phyloP scores from a whole-genome alignment of 2,329 filamentous ascomycete species.

The Akanthomyces lecanii region DNA sequence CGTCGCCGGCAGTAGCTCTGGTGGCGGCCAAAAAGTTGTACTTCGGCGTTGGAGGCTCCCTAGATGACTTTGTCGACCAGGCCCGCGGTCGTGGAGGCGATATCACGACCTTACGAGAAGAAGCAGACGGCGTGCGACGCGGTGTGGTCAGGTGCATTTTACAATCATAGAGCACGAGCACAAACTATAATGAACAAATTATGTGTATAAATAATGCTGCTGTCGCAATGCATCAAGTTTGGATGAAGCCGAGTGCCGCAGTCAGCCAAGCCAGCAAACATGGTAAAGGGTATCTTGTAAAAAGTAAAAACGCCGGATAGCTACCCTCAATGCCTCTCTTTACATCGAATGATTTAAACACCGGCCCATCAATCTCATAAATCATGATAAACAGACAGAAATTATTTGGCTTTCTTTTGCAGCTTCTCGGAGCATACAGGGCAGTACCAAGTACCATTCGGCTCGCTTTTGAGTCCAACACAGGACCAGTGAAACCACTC shows the following conservation, averaged over 20 bases:
- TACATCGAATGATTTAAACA: background rate
- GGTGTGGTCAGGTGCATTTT: slow-evolving; percentile 54
- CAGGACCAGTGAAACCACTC: slow-evolving; percentile 88
- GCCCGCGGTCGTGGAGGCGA: slow-evolving; percentile 45
- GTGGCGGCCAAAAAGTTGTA: slow-evolving; percentile 77
- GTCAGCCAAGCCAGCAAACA: background rate
- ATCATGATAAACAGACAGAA: background rate
- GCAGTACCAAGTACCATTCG: slow-evolving; percentile 65
- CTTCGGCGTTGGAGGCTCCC: slow-evolving; percentile 78
- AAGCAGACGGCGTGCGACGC: slow-evolving; percentile 56
- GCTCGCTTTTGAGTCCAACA: slow-evolving; percentile 64
- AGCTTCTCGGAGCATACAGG: slow-evolving; percentile 55
- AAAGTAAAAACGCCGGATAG: slow-evolving; percentile 5
- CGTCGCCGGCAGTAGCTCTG: slow-evolving; percentile 49
- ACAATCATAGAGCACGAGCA: background rate
- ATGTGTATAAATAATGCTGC: background rate
- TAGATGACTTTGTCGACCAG: slow-evolving; percentile 65
- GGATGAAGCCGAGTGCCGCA: background rate
- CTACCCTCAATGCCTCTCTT: background rate
- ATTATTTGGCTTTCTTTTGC: slow-evolving; percentile 36
- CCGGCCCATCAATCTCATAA: background rate
- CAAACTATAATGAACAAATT: background rate
- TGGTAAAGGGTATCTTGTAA: slow-evolving; percentile 1
- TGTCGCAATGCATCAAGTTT: background rate
- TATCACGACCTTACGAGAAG: slow-evolving; percentile 52